A percentile compares a stretch with the other conserved stretches of the same genome.
Conservation (phyloP, 768 basidiomycete species). For the Leccinum sublutescens region DNA sequence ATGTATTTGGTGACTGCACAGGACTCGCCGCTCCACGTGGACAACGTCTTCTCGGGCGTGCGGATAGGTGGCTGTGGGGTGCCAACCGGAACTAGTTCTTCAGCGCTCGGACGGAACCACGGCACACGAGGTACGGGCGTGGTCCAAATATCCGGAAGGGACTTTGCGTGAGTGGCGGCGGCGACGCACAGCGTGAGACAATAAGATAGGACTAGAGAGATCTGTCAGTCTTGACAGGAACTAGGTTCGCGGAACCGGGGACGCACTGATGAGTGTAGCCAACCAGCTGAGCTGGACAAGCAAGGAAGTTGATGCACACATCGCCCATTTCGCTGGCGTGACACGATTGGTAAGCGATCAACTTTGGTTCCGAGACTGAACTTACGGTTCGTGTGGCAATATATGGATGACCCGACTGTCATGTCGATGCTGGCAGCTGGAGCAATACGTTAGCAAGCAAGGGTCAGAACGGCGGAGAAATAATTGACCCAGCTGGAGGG, state of each 20-base stretch:
- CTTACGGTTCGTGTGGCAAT: conserved; percentile 39
- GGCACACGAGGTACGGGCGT: conserved; percentile 49
- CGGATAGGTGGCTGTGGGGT: conserved; percentile 7
- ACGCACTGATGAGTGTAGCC: conserved; percentile 45
- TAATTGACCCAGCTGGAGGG: conserved; percentile 42
- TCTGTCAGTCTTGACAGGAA: neutral
- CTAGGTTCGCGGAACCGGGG: neutral
- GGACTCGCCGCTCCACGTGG: conserved; percentile 10
- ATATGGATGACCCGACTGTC: conserved; percentile 41
- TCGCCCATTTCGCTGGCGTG: conserved; percentile 37
- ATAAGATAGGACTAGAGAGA: conserved; percentile 47
- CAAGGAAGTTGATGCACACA: conserved; percentile 49
- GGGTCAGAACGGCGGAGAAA: neutral
- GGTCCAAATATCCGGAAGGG: conserved; percentile 51
- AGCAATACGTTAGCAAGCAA: neutral
- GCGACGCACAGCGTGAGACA: conserved; percentile 52
- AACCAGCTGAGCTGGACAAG: conserved; percentile 51
- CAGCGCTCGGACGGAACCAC: conserved; percentile 48
- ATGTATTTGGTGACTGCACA: conserved; percentile 31
- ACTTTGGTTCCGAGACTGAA: neutral
- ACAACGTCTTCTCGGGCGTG: conserved; percentile 9
- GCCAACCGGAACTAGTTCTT: neutral
- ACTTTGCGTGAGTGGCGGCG: conserved; percentile 43
- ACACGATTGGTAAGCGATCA: conserved; percentile 1
- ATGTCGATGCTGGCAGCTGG: conserved; percentile 49